These are phyloP conservation scores for Penicillium sp. DNA, from an alignment of 2,329 filamentous ascomycete species.

Conservation along the genomic window DNA sequence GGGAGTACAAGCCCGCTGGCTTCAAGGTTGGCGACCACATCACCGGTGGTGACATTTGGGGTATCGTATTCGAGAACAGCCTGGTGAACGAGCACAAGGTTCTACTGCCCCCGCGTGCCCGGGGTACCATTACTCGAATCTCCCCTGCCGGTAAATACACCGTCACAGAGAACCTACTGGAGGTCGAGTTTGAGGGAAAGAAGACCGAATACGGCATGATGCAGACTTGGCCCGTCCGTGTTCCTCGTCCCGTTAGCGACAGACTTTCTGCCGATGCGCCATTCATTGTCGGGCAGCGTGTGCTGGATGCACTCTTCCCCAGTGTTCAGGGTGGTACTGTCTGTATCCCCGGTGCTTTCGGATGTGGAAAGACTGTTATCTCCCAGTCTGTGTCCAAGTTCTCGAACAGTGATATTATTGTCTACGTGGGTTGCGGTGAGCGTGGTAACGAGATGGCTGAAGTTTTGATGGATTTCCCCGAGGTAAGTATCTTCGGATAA, in stretches of 20 bases:
- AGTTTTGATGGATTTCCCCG: slow-evolving; percentile 99
- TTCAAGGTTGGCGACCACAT: slow-evolving; percentile 97
- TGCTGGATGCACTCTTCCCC: slow-evolving; percentile 93
- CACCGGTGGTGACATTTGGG: slow-evolving; percentile 94
- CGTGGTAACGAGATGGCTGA: slow-evolving; percentile 99
- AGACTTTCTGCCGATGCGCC: slow-evolving; percentile 86
- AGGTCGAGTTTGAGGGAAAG: slow-evolving; percentile 95
- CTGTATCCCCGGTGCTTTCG: slow-evolving; percentile 96
- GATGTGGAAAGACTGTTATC: slow-evolving; percentile 99
- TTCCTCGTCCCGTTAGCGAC: slow-evolving; percentile 87
- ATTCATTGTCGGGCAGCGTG: slow-evolving; percentile 94
- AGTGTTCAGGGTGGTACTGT: slow-evolving; percentile 96
- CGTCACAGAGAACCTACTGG: slow-evolving; percentile 88
- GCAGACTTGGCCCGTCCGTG: slow-evolving; percentile 98
- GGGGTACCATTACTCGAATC: slow-evolving; percentile 90
- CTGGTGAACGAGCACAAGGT: slow-evolving; percentile 93
- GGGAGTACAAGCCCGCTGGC: slow-evolving; percentile 84
- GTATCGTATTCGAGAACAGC: slow-evolving; percentile 92
- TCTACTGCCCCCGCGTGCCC: slow-evolving; percentile 82
- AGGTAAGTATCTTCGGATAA: slow-evolving; percentile 48
- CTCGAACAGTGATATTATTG: slow-evolving; percentile 98
- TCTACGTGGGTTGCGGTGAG: slow-evolving; percentile 93
- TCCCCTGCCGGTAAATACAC: slow-evolving; percentile 89
- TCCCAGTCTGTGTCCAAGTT: slow-evolving; percentile 98
- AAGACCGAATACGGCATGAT: slow-evolving; percentile 96